Evolutionary conservation across 1,139 yeast species (phyloP).

Genomic region (Yamadazyma songkhlaensis): DNA sequence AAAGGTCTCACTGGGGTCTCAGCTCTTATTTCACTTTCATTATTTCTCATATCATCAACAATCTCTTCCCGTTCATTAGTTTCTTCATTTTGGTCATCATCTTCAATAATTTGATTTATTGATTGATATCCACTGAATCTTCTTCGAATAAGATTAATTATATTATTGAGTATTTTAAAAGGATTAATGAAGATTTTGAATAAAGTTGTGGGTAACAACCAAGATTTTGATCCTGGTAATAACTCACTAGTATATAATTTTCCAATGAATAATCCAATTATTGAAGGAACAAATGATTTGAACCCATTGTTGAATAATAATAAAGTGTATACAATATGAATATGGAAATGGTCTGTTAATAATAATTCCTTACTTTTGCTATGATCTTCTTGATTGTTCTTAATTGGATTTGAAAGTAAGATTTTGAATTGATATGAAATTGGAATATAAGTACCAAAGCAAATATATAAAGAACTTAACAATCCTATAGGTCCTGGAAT

Average conservation of each 20-base stretch:
- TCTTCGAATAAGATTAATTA: constrained; percentile 6
- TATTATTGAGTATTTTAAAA: constrained; percentile 8
- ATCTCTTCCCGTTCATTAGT: constrained; percentile 19
- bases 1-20: constrained; percentile 60
- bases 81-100: constrained; percentile 16
- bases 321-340: constrained; percentile 51
- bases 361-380: constrained; percentile 23
- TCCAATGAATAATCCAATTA: constrained; percentile 62
- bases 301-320: constrained; percentile 55
- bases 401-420: constrained; percentile 25
- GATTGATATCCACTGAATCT: constrained; percentile 13
- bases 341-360: constrained; percentile 56
- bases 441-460: constrained; percentile 59
- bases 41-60: constrained; percentile 23
- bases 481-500: constrained; percentile 65
- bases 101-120: constrained; percentile 12
- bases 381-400: constrained; percentile 1
- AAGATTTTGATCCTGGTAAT: constrained; percentile 57
- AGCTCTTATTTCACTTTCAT: constrained; percentile 34
- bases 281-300: constrained; percentile 47
- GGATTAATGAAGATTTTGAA: constrained; percentile 29
- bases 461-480: constrained; percentile 56
- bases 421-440: constrained; percentile 58
- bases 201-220: constrained; percentile 40
- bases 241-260: constrained; percentile 51